These are phyloP conservation scores for Penicillium concentricum DNA, from an alignment of 2,329 filamentous ascomycete species.

Conservation along the genomic window DNA sequence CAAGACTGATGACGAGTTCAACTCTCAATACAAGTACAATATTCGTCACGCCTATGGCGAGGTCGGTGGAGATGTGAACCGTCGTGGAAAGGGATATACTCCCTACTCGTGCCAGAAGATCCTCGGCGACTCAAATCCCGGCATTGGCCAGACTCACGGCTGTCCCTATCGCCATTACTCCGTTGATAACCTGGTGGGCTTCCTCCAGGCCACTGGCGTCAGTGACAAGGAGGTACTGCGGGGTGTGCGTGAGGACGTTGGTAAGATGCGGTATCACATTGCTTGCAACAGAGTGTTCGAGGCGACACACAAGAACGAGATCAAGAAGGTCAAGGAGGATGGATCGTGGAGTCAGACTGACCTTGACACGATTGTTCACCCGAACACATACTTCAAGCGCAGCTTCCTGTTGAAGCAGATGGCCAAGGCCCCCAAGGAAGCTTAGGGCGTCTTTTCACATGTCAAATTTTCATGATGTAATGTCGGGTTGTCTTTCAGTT, in stretches of 20 bases:
- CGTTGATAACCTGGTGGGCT: conserved; percentile 74
- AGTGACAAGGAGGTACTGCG: conserved; percentile 73
- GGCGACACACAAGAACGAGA: conserved; percentile 73
- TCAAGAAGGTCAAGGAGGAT: conserved; percentile 74
- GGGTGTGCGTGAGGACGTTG: conserved; percentile 84
- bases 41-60: conserved; percentile 93
- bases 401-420: conserved; percentile 86
- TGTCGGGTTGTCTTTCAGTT: conserved; percentile 16
- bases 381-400: conserved; percentile 96
- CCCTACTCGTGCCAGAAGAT: conserved; percentile 96
- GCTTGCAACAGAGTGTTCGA: conserved; percentile 97
- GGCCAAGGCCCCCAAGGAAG: conserved; percentile 52
- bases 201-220: conserved; percentile 78
- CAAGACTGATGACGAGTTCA: conserved; percentile 90
- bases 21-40: conserved; percentile 97
- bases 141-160: conserved; percentile 86
- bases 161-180: conserved; percentile 94
- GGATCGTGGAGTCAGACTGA: conserved; percentile 70
- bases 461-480: conserved; percentile 51
- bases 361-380: conserved; percentile 92
- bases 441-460: conserved; percentile 29
- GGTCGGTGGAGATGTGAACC: conserved; percentile 87
- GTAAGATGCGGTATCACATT: conserved; percentile 85
- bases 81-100: conserved; percentile 81
- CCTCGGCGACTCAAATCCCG: conserved; percentile 81